Base-by-base conservation (phyloP, 1,139 yeast genomes). In the Pichia sorboxylosa region DNA sequence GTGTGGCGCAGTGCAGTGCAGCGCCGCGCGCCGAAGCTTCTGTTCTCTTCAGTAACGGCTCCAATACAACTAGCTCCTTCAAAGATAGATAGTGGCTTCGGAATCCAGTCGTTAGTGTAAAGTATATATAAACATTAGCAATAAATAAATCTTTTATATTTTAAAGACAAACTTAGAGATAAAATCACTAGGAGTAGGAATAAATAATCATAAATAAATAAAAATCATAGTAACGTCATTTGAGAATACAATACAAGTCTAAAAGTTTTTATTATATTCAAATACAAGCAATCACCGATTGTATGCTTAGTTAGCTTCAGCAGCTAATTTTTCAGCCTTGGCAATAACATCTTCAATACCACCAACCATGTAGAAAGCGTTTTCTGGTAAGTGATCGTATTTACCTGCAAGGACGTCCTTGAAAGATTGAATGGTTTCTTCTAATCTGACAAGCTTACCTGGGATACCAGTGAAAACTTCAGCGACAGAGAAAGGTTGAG, bases 291-390 rank as follows among this genome's bases (percentile, higher is more conserved):
- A 34, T 37, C 40, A 37, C 38, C 28, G 38, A 32, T 31, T 34
- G 33, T 31, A 30, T 26, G 38, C 26, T 45, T 78, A 80, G 56
- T 77, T 74, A 57, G 90, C 70, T 69, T 84, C 95, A 63, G 94
- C 73, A 67, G 97, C 96, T 66, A 90, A 66, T 75, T 87, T 85
- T 69, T 87, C 97, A 61, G 96, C 97, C 79, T 90, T 90, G 63
- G 96, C 92, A 63, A 84, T 66, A 57, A 77, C 97, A 67, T 90
- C 98, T 65, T 85, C 96, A 58, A 90, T 85, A 73, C 94, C 94
- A 73, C 98, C 98, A 67, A 87, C 97, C 98, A 90, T 90, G 71
- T 90, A 90, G 94, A 90, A 90, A 56, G 98, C 98, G 61, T 80
- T 82, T 73, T 90, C 98, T 63, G 98, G 98, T 60, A 90, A 79